phyloP scores from a whole-genome alignment of 2,329 filamentous ascomycete genomes.

The Pseudogymnoascus sp. region DNA sequence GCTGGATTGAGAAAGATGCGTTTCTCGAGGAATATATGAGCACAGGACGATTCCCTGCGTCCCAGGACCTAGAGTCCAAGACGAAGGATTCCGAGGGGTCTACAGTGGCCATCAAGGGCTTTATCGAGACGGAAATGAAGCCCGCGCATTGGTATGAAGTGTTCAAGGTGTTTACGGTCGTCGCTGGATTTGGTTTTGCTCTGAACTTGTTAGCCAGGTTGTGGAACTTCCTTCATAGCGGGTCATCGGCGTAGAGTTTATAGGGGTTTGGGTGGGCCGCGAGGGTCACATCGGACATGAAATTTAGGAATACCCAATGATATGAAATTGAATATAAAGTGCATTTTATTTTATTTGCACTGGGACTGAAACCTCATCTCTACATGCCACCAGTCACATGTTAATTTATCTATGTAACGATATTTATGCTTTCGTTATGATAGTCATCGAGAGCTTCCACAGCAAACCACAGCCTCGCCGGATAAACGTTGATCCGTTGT shows the following conservation, averaged over 20 bases:
- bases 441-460: background rate
- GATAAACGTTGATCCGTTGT: background rate
- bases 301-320: constrained; percentile 1
- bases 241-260: constrained; percentile 2
- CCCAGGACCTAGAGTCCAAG: constrained; percentile 18
- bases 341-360: background rate
- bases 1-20: constrained; percentile 90
- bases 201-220: constrained; percentile 21
- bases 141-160: constrained; percentile 29
- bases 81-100: constrained; percentile 15
- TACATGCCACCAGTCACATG: background rate
- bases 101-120: constrained; percentile 18
- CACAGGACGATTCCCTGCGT: constrained; percentile 68
- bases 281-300: background rate
- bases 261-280: background rate
- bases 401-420: background rate
- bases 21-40: constrained; percentile 76
- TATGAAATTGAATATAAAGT: background rate
- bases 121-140: constrained; percentile 31
- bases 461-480: background rate
- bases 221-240: constrained; percentile 11
- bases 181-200: constrained; percentile 26
- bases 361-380: background rate
- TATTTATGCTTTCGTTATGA: background rate
- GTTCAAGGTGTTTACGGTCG: constrained; percentile 28